Conservation (phyloP, 2,329 filamentous ascomycete genomes). For the Aspergillus ochraceoroseus region DNA sequence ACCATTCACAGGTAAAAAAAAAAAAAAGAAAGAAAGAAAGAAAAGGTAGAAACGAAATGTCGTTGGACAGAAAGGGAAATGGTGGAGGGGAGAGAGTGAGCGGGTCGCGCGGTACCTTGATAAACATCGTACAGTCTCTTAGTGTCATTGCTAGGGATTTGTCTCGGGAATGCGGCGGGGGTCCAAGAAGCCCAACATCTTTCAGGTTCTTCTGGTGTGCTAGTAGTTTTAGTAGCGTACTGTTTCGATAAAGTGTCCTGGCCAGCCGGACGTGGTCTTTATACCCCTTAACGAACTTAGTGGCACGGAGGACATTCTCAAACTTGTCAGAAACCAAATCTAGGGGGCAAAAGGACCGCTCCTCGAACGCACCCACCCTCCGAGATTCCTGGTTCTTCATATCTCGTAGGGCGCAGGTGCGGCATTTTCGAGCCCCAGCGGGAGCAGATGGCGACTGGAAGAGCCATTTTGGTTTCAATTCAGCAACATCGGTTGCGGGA, state of each 20-base stretch:
- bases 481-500: conserved; percentile 48
- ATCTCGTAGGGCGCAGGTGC: conserved; percentile 63
- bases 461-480: conserved; percentile 85
- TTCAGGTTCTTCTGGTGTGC: conserved; percentile 33
- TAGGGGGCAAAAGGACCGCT: conserved; percentile 57
- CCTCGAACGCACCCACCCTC: conserved; percentile 26
- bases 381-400: conserved; percentile 43
- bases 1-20: too few relatives aligned
- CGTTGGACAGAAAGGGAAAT: too few relatives aligned
- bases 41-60: too few relatives aligned
- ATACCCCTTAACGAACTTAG: conserved; percentile 35
- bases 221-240: conserved; percentile 34
- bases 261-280: conserved; percentile 38
- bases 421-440: conserved; percentile 57
- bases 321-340: conserved; percentile 53
- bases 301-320: conserved; percentile 44
- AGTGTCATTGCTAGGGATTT: conserved; percentile 73
- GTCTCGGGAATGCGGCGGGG: conserved; percentile 37
- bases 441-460: conserved; percentile 70
- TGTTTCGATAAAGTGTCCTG: conserved; percentile 33
- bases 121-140: conserved; percentile 70
- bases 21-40: too few relatives aligned
- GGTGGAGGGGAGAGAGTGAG: neutral
- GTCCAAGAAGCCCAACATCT: conserved; percentile 36
- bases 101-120: conserved; percentile 48